Evolutionary conservation across 2,329 filamentous ascomycete species (phyloP).

Genomic region (Dothiorella sarmentorum): DNA sequence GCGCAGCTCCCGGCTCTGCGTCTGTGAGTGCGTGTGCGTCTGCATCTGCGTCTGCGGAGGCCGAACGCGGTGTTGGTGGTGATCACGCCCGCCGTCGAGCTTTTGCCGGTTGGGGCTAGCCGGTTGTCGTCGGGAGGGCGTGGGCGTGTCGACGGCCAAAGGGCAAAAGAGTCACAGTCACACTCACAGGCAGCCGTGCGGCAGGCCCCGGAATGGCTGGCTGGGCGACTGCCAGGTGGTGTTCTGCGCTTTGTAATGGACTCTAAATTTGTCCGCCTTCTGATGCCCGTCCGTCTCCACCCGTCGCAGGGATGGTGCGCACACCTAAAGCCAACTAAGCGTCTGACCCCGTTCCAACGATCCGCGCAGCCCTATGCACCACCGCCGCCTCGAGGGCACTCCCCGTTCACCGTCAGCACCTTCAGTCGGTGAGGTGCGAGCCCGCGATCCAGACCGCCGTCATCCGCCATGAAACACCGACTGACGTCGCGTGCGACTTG

Average conservation of each 20-base stretch:
- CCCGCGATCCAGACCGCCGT: constrained; percentile 10
- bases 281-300: background rate
- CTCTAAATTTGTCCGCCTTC: background rate
- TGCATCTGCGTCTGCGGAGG: too few relatives aligned
- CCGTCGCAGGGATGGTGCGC: constrained; percentile 4
- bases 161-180: too few relatives aligned
- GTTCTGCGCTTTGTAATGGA: background rate
- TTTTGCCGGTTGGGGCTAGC: background rate
- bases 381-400: constrained; percentile 14
- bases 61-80: too few relatives aligned
- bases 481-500: constrained; percentile 7
- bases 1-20: too few relatives aligned
- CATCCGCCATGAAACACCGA: constrained; percentile 4
- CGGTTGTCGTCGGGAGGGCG: background rate
- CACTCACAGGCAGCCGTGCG: background rate
- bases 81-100: too few relatives aligned
- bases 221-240: background rate
- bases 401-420: constrained; percentile 7
- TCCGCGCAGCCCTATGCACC: constrained; percentile 30
- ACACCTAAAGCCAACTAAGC: constrained; percentile 24
- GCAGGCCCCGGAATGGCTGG: background rate
- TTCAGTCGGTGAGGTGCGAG: constrained; percentile 8
- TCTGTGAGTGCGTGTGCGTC: too few relatives aligned
- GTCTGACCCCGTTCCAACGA: constrained; percentile 25
- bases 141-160: background rate